These are phyloP conservation scores for Geotrichum phurueaensis DNA, from an alignment of 1,139 yeast genomes.

Conservation along the genomic window DNA sequence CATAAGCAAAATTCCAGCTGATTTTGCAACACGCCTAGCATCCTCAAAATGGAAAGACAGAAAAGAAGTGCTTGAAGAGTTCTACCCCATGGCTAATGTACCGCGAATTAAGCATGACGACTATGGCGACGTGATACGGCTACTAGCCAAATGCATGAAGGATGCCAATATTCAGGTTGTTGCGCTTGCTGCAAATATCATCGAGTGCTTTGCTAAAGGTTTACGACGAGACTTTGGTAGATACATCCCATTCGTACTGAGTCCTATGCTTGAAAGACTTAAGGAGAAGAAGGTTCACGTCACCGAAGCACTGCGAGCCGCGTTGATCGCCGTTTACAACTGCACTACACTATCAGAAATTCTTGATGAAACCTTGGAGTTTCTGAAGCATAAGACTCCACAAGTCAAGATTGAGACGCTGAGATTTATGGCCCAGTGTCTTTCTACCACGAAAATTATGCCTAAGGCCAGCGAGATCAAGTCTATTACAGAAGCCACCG, in stretches of 20 bases:
- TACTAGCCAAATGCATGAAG: constrained; percentile 64
- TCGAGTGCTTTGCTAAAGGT: constrained; percentile 61
- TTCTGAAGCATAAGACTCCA: constrained; percentile 75
- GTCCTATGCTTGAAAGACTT: constrained; percentile 70
- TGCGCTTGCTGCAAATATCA: constrained; percentile 66
- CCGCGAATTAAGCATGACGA: constrained; percentile 54
- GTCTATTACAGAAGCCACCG: constrained; percentile 48
- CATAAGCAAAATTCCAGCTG: constrained; percentile 57
- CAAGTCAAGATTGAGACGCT: constrained; percentile 73
- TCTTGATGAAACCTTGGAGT: constrained; percentile 53
- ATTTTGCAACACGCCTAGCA: constrained; percentile 49
- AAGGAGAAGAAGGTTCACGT: constrained; percentile 87
- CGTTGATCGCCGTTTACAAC: constrained; percentile 60
- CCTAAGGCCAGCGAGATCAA: constrained; percentile 54
- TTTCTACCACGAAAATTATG: constrained; percentile 45
- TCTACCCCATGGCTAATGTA: constrained; percentile 45
- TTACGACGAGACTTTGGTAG: constrained; percentile 50
- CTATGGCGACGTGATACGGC: constrained; percentile 53
- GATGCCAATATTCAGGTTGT: constrained; percentile 94
- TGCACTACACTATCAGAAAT: constrained; percentile 45
- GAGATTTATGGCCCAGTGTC: constrained; percentile 58
- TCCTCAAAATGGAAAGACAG: constrained; percentile 88
- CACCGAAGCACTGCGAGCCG: constrained; percentile 57
- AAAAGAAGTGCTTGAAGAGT: constrained; percentile 75
- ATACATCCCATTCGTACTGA: constrained; percentile 51